Conservation (phyloP, 2,329 filamentous ascomycete genomes). For the Neonectria neomacrospora region DNA sequence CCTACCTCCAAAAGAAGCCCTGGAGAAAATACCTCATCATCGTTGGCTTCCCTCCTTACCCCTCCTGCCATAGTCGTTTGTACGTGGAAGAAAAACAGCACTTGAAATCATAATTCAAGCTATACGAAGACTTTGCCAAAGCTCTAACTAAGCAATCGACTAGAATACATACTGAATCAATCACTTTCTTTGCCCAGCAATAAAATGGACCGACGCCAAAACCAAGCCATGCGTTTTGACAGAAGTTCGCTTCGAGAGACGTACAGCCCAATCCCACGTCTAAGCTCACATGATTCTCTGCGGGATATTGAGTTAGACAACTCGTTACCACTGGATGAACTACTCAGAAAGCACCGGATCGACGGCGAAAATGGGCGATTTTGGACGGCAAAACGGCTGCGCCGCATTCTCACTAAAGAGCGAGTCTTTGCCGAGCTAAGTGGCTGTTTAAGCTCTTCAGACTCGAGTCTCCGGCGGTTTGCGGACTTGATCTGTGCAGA, state of each 20-base stretch:
- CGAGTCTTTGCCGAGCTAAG: not conserved
- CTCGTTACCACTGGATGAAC: not conserved
- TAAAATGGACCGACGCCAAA: not conserved
- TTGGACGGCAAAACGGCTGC: conserved; percentile 9
- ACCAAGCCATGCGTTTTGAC: not conserved
- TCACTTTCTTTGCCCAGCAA: not conserved
- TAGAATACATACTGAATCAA: not conserved
- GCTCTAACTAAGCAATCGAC: not conserved
- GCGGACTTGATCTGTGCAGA: not conserved
- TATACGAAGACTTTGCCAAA: not conserved
- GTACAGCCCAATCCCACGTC: not conserved
- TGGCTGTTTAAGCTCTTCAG: not conserved
- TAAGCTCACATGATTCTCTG: not conserved
- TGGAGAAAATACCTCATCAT: not conserved
- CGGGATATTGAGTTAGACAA: not conserved
- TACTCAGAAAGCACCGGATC: not conserved
- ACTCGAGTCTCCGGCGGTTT: not conserved
- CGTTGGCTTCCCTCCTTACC: too few relatives aligned
- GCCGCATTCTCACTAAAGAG: conserved; percentile 1
- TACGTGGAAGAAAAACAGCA: not conserved
- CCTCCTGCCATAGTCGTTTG: not conserved
- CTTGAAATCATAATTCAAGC: not conserved
- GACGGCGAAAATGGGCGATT: not conserved
- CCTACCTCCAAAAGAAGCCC: not conserved
- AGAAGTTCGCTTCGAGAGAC: not conserved